A percentile compares a stretch with the other conserved stretches of the same genome.
Evolutionary conservation across 106 monocot species (phyloP).

Genomic region (Allium sativum): DNA sequence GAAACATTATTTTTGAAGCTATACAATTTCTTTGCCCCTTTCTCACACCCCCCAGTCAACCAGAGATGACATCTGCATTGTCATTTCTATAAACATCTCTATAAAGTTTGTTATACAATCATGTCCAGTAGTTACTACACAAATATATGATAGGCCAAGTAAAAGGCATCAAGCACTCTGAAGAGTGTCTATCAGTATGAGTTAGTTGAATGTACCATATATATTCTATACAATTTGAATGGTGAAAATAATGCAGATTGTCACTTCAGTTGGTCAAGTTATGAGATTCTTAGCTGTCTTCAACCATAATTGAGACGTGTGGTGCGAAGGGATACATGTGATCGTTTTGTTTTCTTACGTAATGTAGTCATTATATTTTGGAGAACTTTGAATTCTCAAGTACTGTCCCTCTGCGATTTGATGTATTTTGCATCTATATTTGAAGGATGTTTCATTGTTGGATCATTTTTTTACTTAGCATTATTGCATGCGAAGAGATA

Average conservation of each 20-base stretch:
- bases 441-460: background rate
- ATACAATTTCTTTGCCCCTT: too few species aligned
- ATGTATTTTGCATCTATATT: background rate
- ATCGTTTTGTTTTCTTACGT: conserved; percentile 3
- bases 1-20: too few species aligned
- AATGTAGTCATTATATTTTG: too few species aligned
- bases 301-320: background rate
- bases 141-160: background rate
- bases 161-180: background rate
- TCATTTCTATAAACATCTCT: background rate
- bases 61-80: background rate
- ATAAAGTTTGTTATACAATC: background rate
- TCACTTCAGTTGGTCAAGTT: conserved; percentile 5
- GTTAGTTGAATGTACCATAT: background rate
- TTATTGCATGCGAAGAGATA: background rate
- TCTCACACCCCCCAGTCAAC: background rate
- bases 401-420: conserved; percentile 6
- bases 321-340: background rate
- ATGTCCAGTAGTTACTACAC: conserved; percentile 4
- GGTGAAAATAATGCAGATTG: conserved; percentile 1
- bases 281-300: background rate
- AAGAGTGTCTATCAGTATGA: too few species aligned
- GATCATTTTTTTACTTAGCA: background rate
- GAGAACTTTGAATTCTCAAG: background rate
- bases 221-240: background rate